A percentile compares a stretch with the other conserved stretches of the same genome.
These are phyloP conservation scores for Lanzia echinophila DNA, from an alignment of 2,329 filamentous ascomycete species.

Conservation along the genomic window DNA sequence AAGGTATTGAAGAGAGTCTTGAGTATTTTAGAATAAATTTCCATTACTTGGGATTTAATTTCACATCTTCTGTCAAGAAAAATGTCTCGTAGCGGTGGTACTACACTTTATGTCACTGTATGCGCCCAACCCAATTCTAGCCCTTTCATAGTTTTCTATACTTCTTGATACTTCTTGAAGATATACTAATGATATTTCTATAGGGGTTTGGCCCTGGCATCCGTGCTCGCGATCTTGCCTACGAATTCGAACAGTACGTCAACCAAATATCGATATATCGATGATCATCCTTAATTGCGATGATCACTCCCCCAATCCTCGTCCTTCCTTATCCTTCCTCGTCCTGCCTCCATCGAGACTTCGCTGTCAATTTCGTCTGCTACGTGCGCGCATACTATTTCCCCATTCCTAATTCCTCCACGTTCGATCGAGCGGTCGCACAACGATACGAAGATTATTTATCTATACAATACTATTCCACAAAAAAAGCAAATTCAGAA, in stretches of 20 bases:
- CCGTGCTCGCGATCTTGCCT: slow-evolving; percentile 96
- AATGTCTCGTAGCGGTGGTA: slow-evolving; percentile 90
- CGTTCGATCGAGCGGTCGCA: slow-evolving; percentile 36
- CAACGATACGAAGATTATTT: slow-evolving; percentile 26
- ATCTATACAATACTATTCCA: slow-evolving; percentile 26
- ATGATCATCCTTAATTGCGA: slow-evolving; percentile 34
- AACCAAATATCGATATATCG: slow-evolving; percentile 44
- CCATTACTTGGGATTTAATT: not conserved
- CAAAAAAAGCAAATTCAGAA: slow-evolving; percentile 18
- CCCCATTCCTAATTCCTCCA: slow-evolving; percentile 20
- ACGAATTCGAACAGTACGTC: slow-evolving; percentile 99
- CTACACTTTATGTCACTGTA: slow-evolving; percentile 87
- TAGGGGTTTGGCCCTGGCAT: slow-evolving; percentile 94
- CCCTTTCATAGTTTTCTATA: not conserved
- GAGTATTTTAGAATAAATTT: not conserved
- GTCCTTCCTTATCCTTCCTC: slow-evolving; percentile 26
- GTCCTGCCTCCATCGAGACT: slow-evolving; percentile 32
- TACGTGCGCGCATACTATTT: slow-evolving; percentile 33
- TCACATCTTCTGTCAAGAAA: slow-evolving; percentile 14
- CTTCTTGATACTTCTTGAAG: slow-evolving; percentile 4
- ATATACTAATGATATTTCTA: slow-evolving; percentile 10
- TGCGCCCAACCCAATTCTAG: slow-evolving; percentile 10
- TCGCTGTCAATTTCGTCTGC: slow-evolving; percentile 40
- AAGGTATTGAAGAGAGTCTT: not conserved
- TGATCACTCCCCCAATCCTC: slow-evolving; percentile 29